phyloP scores from a whole-genome alignment of 352 stramenopile species.

The Phytophthora chlamydospora region DNA sequence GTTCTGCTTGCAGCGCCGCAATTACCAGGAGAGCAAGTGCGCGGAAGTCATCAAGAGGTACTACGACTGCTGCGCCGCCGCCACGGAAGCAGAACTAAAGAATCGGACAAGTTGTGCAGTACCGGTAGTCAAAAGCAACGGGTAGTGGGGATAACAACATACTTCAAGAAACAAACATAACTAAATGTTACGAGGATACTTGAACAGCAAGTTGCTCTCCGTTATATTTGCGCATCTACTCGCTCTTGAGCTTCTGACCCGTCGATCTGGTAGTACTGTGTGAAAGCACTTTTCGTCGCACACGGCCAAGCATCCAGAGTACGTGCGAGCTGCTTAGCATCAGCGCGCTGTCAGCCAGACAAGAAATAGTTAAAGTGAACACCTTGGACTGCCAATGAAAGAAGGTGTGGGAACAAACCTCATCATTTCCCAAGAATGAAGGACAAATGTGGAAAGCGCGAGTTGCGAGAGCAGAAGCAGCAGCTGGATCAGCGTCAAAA shows the following conservation, averaged over 20 bases:
- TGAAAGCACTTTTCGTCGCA: slow-evolving; percentile 33
- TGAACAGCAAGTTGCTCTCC: too few species aligned
- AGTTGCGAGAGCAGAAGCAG: slow-evolving; percentile 41
- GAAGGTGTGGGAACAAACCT: slow-evolving; percentile 29
- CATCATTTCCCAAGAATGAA: slow-evolving; percentile 50
- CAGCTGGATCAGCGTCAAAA: slow-evolving; percentile 38
- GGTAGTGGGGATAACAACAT: too few species aligned
- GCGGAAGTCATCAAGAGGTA: slow-evolving; percentile 65
- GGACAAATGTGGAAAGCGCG: slow-evolving; percentile 23
- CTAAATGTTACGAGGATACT: too few species aligned
- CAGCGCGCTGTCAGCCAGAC: slow-evolving; percentile 31
- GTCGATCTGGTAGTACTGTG: slow-evolving; percentile 2
- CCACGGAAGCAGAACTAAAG: slow-evolving; percentile 43
- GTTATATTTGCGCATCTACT: slow-evolving; percentile 9
- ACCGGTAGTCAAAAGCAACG: too few species aligned
- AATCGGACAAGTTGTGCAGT: not conserved
- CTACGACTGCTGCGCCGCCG: slow-evolving; percentile 71
- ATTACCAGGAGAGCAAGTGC: slow-evolving; percentile 81
- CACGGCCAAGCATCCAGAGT: slow-evolving; percentile 44
- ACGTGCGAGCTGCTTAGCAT: slow-evolving; percentile 58
- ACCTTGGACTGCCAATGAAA: not conserved
- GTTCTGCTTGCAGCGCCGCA: slow-evolving; percentile 73
- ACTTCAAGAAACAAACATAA: too few species aligned
- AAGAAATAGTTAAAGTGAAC: not conserved
- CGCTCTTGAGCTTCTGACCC: slow-evolving; percentile 17